Evolutionary conservation across 148 eudicot genomes (phyloP), one percentile per base, ranked within the genome.

Genomic region (Amaranthus hypochondriacus): DNA sequence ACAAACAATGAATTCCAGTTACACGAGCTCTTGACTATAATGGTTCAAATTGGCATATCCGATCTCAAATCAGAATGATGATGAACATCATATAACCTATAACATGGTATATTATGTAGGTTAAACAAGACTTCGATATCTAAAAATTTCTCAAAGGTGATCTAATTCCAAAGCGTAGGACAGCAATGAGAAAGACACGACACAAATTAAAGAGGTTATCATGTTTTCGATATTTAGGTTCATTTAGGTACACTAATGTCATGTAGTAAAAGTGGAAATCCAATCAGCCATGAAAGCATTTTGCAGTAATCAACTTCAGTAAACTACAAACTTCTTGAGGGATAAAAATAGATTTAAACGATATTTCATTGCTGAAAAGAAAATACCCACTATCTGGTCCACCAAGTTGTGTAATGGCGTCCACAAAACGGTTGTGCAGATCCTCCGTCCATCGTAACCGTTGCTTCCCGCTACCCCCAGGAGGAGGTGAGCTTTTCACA

Each of bases 341-440:
- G 21, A 50, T 10, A 28, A 3, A 42, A 9, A 66, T 8, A 46
- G 4, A 48, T 21, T 57, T 47, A 43, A 65, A 57, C 18, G 18
- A 12, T 63, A 66, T 52, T 66, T 64, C 66, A 71, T 65, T 60
- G 81, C 86, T 71, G 69, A 69, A 76, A 76, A 77, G 53, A 69
- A 79, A 79, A 77, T 84, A 89, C 92, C 85, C 88, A 89, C 92
- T 81, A 49, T 89, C 92, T 80, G 92, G 92, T 87, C 92, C 92
- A 70, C 92, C 92, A 62, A 89, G 92, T 69, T 89, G 92, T 15
- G 90, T 74, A 75, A 89, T 89, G 54, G 90, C 90, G 71, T 89
- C 90, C 9, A 86, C 92, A 53, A 89, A 89, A 72, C 88, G 88
- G 63, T 87, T 80, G 74, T 87, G 92, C 71, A 89, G 90, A 39